These are phyloP conservation scores for Mycena filopes DNA, from an alignment of 768 basidiomycete species.

Conservation along the genomic window DNA sequence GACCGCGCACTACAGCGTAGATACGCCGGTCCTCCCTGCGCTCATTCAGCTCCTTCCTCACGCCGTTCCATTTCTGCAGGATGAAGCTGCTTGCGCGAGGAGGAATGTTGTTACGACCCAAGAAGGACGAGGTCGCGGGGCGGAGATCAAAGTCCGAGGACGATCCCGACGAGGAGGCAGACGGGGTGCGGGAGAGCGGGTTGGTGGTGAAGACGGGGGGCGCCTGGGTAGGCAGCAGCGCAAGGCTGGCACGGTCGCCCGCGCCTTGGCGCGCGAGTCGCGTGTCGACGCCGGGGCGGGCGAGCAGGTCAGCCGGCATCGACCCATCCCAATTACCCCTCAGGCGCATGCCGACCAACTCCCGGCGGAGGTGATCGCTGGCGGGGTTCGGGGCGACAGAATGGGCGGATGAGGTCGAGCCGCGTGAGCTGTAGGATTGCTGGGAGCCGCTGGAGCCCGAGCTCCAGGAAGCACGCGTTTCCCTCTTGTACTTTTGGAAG, in stretches of 20 bases:
- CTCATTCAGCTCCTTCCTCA: not conserved
- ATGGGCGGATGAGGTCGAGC: not conserved
- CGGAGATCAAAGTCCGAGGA: not conserved
- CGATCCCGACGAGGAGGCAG: not conserved
- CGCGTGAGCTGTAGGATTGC: not conserved
- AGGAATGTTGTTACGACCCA: no score
- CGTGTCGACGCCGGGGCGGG: not conserved
- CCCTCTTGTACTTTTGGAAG: conserved; percentile 17
- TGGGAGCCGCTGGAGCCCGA: not conserved
- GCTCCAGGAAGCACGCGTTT: not conserved
- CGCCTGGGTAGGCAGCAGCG: not conserved
- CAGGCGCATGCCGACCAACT: conserved; percentile 10
- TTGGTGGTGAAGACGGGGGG: no score
- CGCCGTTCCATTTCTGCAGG: conserved; percentile 1
- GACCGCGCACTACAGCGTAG: no score
- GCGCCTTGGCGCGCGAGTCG: not conserved
- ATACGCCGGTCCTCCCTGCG: not conserved
- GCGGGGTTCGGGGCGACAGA: not conserved
- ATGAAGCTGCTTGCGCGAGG: not conserved
- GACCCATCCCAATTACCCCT: not conserved
- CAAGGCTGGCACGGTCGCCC: conserved; percentile 11
- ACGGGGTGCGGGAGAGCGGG: no score
- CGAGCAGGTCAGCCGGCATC: not conserved
- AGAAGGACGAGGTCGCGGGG: not conserved
- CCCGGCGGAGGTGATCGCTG: not conserved